These are phyloP conservation scores for Epicoccum nigrum DNA, from an alignment of 2,329 filamentous ascomycete species.

Conservation along the genomic window DNA sequence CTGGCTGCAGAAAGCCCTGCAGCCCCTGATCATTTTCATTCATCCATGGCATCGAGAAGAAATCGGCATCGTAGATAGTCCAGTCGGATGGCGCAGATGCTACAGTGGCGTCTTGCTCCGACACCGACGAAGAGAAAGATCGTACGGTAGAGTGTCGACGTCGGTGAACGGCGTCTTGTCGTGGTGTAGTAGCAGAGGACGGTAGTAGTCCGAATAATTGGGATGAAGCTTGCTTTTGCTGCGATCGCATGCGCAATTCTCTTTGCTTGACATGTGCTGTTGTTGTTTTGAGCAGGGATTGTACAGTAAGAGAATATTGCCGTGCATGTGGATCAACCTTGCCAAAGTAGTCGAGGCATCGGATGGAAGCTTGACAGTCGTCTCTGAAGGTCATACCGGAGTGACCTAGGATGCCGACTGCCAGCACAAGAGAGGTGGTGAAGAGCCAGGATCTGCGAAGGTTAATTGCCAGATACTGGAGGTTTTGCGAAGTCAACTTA, in stretches of 20 bases:
- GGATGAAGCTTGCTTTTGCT: conserved; percentile 38
- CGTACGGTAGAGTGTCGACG: conserved; percentile 6
- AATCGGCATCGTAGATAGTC: conserved; percentile 42
- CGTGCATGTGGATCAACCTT: conserved; percentile 37
- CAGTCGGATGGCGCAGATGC: conserved; percentile 29
- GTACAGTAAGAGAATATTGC: conserved; percentile 37
- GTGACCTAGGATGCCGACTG: conserved; percentile 34
- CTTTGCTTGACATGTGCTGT: conserved; percentile 33
- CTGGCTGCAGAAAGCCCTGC: conserved; percentile 41
- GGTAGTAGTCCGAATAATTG: conserved; percentile 37
- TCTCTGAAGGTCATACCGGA: conserved; percentile 29
- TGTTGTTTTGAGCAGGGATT: conserved; percentile 34
- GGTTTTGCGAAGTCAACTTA: conserved; percentile 12
- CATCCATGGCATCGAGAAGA: conserved; percentile 39
- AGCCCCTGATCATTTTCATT: conserved; percentile 40
- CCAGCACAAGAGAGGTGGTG: conserved; percentile 37
- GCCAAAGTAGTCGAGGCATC: conserved; percentile 37
- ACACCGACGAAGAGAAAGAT: conserved; percentile 5
- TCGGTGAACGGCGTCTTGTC: conserved; percentile 1
- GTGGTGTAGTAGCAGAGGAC: conserved; percentile 10
- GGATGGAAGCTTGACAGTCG: conserved; percentile 31
- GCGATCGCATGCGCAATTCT: conserved; percentile 28
- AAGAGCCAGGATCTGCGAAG: conserved; percentile 37
- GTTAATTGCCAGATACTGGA: neutral
- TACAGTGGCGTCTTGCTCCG: conserved; percentile 10